These are phyloP conservation scores for Colletotrichum sidae DNA, from an alignment of 2,329 filamentous ascomycete species.

Conservation along the genomic window DNA sequence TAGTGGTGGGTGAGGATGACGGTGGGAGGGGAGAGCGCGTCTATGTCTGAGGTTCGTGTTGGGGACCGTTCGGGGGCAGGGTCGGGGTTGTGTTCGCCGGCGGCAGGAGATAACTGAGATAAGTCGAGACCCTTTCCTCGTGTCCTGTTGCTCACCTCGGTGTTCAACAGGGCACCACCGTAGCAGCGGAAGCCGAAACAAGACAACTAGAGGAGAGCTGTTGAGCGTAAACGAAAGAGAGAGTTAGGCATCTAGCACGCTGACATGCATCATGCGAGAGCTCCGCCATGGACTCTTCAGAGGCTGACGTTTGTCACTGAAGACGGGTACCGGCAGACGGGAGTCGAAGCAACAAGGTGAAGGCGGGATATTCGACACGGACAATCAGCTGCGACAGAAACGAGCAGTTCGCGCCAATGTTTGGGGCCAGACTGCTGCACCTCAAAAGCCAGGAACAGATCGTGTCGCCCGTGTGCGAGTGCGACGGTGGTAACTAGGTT, in stretches of 20 bases:
- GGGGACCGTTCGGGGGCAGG: conserved; percentile 25
- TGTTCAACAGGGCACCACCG: conserved; percentile 7
- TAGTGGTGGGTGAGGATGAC: conserved; percentile 11
- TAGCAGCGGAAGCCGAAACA: conserved; percentile 20
- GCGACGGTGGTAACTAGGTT: conserved; percentile 14
- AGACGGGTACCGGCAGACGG: conserved; percentile 20
- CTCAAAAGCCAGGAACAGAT: not conserved
- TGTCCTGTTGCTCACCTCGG: conserved; percentile 10
- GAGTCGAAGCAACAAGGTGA: conserved; percentile 7
- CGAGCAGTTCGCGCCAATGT: conserved; percentile 25
- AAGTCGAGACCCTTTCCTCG: conserved; percentile 9
- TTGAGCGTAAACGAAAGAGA: conserved; percentile 9
- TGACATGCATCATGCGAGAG: conserved; percentile 34
- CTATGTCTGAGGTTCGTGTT: conserved; percentile 20
- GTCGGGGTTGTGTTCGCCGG: conserved; percentile 25
- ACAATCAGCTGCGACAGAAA: conserved; percentile 26
- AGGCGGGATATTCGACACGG: conserved; percentile 16
- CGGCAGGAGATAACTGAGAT: conserved; percentile 27
- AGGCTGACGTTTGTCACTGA: too few relatives aligned
- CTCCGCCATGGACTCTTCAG: conserved; percentile 30
- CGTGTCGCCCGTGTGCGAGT: conserved; percentile 14
- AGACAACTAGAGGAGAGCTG: conserved; percentile 14
- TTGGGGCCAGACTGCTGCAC: not conserved
- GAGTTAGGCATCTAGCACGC: conserved; percentile 27
- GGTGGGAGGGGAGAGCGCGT: conserved; percentile 17